Evolutionary conservation across 345 rosid species (phyloP).

Genomic region (Salix caprea): DNA sequence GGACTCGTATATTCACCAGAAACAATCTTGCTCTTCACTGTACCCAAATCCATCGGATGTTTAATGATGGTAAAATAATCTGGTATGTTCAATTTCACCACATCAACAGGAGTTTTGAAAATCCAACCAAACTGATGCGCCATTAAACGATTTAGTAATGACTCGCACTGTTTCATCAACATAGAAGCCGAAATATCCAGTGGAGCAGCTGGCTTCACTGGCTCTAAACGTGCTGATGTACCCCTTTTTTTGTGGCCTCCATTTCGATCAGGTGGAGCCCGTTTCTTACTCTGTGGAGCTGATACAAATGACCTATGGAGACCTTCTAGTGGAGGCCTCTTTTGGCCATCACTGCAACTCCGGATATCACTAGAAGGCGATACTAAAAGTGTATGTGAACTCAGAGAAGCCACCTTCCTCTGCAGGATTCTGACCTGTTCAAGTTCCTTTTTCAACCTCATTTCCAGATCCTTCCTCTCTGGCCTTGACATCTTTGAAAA

Average conservation of each 20-base stretch:
- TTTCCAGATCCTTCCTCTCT: constrained; percentile 55
- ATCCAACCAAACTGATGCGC: constrained; percentile 58
- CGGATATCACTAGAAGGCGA: constrained; percentile 55
- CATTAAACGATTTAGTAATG: constrained; percentile 56
- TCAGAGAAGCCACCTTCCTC: constrained; percentile 44
- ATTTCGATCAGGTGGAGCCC: constrained; percentile 37
- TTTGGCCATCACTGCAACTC: constrained; percentile 67
- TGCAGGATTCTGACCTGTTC: constrained; percentile 61
- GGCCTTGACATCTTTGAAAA: constrained; percentile 55
- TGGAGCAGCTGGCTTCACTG: constrained; percentile 28
- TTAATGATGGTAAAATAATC: constrained; percentile 77
- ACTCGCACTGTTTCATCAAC: constrained; percentile 67
- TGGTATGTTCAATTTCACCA: constrained; percentile 68
- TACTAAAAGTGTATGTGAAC: constrained; percentile 33
- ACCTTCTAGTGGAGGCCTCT: constrained; percentile 40
- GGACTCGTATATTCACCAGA: constrained; percentile 64
- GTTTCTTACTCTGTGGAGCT: constrained; percentile 51
- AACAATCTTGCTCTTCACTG: constrained; percentile 53
- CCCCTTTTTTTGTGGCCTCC: constrained; percentile 45
- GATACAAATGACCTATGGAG: constrained; percentile 28
- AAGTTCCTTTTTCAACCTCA: constrained; percentile 64
- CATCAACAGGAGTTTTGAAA: constrained; percentile 74
- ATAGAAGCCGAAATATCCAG: constrained; percentile 24
- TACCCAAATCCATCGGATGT: constrained; percentile 93
- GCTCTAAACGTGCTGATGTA: constrained; percentile 25